phyloP scores from a whole-genome alignment of 306 rosid species.

The Styphnolobium japonicum region DNA sequence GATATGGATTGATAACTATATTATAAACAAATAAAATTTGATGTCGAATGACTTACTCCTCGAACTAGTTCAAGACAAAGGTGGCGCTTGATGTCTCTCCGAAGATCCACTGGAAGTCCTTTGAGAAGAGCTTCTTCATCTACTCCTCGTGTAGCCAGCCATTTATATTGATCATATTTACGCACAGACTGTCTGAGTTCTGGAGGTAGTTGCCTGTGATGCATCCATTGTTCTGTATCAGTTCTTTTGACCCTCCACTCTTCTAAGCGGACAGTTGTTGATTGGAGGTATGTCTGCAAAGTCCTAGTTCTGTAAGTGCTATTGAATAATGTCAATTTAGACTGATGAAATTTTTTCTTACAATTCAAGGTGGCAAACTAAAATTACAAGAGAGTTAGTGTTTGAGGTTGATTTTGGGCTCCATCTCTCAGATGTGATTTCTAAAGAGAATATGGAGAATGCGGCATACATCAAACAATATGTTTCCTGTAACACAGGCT shows the following conservation, averaged over 20 bases:
- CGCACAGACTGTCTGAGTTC: constrained; percentile 69
- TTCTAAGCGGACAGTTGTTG: constrained; percentile 76
- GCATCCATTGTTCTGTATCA: constrained; percentile 98
- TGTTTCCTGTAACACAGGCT: neutral
- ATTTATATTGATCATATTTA: constrained; percentile 81
- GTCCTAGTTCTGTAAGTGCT: neutral
- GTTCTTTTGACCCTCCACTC: constrained; percentile 94
- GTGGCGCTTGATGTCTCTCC: constrained; percentile 91
- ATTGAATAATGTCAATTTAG: neutral
- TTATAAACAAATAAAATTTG: neutral
- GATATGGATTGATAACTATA: neutral
- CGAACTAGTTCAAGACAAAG: constrained; percentile 94
- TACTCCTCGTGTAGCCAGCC: constrained; percentile 93
- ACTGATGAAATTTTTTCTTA: neutral
- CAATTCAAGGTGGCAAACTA: neutral
- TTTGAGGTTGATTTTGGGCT: neutral
- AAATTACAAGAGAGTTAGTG: neutral
- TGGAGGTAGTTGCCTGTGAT: constrained; percentile 78
- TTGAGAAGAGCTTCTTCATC: constrained; percentile 82
- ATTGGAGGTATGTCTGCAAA: constrained; percentile 82
- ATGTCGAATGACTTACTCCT: constrained; percentile 49
- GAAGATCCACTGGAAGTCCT: constrained; percentile 77
- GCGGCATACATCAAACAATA: neutral
- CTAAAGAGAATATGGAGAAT: neutral
- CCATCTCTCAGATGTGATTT: neutral